Conservation (phyloP, 495 filamentous ascomycete species). For the Penicillium argentinense region DNA sequence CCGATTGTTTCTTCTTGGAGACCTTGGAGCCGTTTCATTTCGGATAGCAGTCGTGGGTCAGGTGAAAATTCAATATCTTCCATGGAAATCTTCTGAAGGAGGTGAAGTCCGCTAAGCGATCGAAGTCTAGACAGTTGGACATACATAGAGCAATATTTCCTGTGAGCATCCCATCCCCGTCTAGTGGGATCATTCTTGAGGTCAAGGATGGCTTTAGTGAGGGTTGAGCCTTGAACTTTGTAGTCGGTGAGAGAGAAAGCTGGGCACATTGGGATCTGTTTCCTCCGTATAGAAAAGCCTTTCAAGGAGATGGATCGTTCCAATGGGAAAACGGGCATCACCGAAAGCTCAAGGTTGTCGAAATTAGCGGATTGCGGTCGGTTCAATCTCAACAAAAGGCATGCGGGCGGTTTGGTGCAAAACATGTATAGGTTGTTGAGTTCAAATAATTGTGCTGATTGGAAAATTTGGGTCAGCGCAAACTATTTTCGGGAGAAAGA, state of each 20-base stretch:
- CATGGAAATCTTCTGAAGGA: constrained; percentile 2
- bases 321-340: not conserved
- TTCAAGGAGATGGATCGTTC: not conserved
- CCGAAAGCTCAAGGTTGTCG: no score
- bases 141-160: constrained; percentile 16
- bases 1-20: not conserved
- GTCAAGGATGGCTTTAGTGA: not conserved
- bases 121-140: constrained; percentile 14
- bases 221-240: constrained; percentile 1
- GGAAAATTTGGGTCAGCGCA: not conserved
- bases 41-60: not conserved
- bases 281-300: not conserved
- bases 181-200: not conserved
- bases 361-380: not conserved
- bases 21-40: not conserved
- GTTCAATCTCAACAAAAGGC: not conserved
- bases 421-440: not conserved
- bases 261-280: constrained; percentile 1
- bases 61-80: not conserved
- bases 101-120: constrained; percentile 12
- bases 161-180: not conserved
- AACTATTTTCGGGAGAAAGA: not conserved
- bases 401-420: not conserved
- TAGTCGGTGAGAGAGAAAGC: constrained; percentile 6
- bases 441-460: not conserved